A percentile compares a stretch with the other conserved stretches of the same genome.
Evolutionary conservation across 1,284 basidiomycete species (phyloP).

Genomic region (Earliella scabrosa): DNA sequence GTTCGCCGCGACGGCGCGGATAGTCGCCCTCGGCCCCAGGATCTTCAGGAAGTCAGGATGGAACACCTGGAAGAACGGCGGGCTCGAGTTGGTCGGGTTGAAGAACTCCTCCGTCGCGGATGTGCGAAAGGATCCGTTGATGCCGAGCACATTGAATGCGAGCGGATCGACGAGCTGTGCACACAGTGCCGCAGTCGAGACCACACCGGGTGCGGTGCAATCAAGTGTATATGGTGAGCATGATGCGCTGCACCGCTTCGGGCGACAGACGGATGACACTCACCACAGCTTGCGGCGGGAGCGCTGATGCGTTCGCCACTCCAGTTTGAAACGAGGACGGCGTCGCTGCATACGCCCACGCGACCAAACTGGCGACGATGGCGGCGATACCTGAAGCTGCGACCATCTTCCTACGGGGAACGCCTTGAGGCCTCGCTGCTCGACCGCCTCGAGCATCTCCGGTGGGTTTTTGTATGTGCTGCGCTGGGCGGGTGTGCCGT

Average conservation of each 20-base stretch:
- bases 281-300: constrained; percentile 31
- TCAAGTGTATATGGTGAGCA: neutral
- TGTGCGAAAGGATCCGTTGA: constrained; percentile 35
- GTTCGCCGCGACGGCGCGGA: constrained; percentile 61
- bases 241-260: neutral
- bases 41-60: constrained; percentile 61
- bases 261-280: neutral
- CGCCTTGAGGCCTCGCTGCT: neutral
- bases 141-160: constrained; percentile 36
- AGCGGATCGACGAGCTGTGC: constrained; percentile 36
- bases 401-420: constrained; percentile 12
- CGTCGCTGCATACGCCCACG: constrained; percentile 16
- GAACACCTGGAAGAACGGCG: constrained; percentile 75
- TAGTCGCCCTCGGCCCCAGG: constrained; percentile 60
- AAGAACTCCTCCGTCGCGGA: constrained; percentile 32
- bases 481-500: constrained; percentile 5
- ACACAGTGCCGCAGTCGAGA: neutral
- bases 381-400: constrained; percentile 4
- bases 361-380: constrained; percentile 8
- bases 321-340: neutral
- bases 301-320: constrained; percentile 4
- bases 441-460: neutral
- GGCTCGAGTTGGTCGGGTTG: constrained; percentile 46
- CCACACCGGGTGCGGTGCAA: neutral
- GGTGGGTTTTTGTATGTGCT: constrained; percentile 12